A percentile compares a stretch with the other conserved stretches of the same genome.
These are phyloP conservation scores for Hymenoscyphus fructigenus DNA, from an alignment of 2,329 filamentous ascomycete genomes.

Conservation along the genomic window DNA sequence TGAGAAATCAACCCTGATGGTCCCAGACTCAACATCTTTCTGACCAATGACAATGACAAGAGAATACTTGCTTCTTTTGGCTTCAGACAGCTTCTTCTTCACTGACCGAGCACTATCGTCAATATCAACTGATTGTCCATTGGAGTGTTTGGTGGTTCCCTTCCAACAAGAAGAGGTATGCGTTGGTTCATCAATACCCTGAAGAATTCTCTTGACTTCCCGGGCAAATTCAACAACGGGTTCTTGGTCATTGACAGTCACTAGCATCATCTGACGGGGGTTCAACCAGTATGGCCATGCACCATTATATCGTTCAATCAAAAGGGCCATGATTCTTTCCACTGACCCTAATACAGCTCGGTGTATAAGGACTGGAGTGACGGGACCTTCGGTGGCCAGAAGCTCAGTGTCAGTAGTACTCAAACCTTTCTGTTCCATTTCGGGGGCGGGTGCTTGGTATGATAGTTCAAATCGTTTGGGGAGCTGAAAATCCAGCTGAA, in stretches of 20 bases:
- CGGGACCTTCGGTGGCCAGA: slow-evolving; percentile 55
- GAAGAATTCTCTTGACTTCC: slow-evolving; percentile 17
- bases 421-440: slow-evolving; percentile 54
- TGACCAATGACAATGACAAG: slow-evolving; percentile 72
- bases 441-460: slow-evolving; percentile 69
- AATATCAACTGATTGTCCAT: slow-evolving; percentile 61
- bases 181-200: slow-evolving; percentile 12
- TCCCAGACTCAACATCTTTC: slow-evolving; percentile 57
- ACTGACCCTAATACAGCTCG: slow-evolving; percentile 81
- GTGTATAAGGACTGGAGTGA: slow-evolving; percentile 78
- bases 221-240: slow-evolving; percentile 32
- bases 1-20: slow-evolving; percentile 51
- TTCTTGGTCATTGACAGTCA: slow-evolving; percentile 65
- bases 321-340: slow-evolving; percentile 78
- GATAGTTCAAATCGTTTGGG: slow-evolving; percentile 77
- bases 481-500: slow-evolving; percentile 88
- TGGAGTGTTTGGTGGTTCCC: slow-evolving; percentile 4
- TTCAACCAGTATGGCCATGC: slow-evolving; percentile 88
- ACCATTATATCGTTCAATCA: slow-evolving; percentile 81
- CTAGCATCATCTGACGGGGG: slow-evolving; percentile 71
- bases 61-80: slow-evolving; percentile 70
- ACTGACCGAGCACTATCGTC: slow-evolving; percentile 64
- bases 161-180: slow-evolving; percentile 36
- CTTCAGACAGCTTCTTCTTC: slow-evolving; percentile 68
- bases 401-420: slow-evolving; percentile 49